Base-by-base conservation (phyloP, 2,329 filamentous ascomycete species). In the Coccinonectria pachysandricola region DNA sequence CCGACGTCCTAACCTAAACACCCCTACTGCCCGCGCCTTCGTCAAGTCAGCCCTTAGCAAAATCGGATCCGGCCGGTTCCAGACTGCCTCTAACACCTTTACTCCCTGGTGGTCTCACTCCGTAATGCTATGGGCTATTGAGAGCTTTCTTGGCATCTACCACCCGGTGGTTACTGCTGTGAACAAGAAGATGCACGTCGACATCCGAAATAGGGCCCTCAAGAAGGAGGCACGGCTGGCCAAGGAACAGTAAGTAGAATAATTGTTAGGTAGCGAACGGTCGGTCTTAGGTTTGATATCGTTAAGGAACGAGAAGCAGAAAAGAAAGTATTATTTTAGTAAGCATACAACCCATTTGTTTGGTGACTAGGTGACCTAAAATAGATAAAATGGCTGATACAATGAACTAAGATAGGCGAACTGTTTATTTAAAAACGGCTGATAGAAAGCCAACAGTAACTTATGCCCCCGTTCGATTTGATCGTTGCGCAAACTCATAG, bases 61-160 rank as follows among this genome's bases (percentile, higher is more conserved):
- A 65, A 70, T 98, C 45, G 88, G 88, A 24, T 73, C 71, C 30
- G 82, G 84, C 34, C 75, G 80, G 25, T 83, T 81, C 43, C 83
- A 92, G 50, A 71, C 72, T 8, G 80, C 85, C 31, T 75, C 80
- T 5, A 79, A 80, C 57, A 93, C 83, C 18, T 88, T 84, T 46
- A 92, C 86, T 3, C 92, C 91, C 1, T 95, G 79, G 64, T 96
- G 87, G 87, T 81, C 72, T 40, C 91, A 98, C 56, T 84, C 79
- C 0, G 51, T 92, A 28, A 81, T 95, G 75, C 78, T 88, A 39
- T 95, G 83, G 79, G 72, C 74, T 30, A 63, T 95, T 18, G 71
- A 75, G 53, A 73, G 59, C 38, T 63, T 69, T 1, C 46, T 68
- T 16, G 71, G 71, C 5, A 56, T 61, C 12, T 67, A 62, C 26